Evolutionary conservation across 208 protist genomes (phyloP).

Genomic region (Acanthamoeba culbertsoni): DNA sequence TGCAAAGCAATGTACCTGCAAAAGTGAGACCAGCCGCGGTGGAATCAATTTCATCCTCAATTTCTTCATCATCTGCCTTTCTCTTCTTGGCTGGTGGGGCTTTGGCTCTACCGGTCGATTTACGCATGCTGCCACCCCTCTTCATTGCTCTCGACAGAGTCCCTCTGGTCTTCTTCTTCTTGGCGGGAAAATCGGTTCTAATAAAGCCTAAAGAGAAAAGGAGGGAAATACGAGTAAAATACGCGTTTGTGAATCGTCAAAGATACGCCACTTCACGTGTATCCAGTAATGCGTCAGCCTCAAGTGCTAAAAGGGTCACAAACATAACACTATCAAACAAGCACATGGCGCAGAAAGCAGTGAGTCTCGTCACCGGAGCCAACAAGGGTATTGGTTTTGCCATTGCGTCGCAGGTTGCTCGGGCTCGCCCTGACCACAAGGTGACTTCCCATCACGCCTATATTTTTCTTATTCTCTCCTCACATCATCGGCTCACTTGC

Average conservation of each 20-base stretch:
- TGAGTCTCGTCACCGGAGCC: background rate
- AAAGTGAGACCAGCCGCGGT: background rate
- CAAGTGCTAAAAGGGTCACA: no score
- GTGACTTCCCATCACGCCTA: no score
- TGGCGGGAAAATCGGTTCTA: no score
- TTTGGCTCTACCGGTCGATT: background rate
- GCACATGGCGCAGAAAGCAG: background rate
- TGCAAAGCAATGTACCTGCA: background rate
- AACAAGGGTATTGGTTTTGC: conserved; percentile 32
- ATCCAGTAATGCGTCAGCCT: no score
- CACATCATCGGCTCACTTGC: no score
- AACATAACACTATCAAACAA: background rate
- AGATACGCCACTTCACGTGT: no score
- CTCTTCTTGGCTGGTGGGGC: background rate
- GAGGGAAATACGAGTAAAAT: no score
- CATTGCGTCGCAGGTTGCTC: background rate
- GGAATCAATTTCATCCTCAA: background rate
- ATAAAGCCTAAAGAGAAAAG: no score
- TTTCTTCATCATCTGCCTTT: background rate
- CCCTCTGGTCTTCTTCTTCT: no score
- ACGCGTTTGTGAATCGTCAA: no score
- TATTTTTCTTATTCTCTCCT: no score
- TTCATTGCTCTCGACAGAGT: background rate
- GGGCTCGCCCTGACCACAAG: background rate
- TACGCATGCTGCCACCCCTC: no score